A percentile compares a stretch with the other conserved stretches of the same genome.
Conservation (phyloP, 345 rosid genomes). For the Citrus inodora region DNA sequence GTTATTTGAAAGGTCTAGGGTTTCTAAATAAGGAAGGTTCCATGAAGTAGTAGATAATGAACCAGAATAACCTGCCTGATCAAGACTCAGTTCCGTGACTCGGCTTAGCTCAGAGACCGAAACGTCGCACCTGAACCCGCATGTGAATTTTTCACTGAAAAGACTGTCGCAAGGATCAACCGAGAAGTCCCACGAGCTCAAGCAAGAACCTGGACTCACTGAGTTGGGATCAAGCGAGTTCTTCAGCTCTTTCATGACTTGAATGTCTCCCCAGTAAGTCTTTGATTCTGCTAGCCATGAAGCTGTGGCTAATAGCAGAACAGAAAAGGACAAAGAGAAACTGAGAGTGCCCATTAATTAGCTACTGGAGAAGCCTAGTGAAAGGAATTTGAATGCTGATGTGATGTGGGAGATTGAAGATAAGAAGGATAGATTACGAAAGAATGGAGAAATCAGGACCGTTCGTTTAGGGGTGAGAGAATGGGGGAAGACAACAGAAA, state of each 20-base stretch:
- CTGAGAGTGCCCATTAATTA: constrained; percentile 23
- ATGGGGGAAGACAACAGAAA: background rate
- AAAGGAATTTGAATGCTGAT: background rate
- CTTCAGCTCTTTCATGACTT: constrained; percentile 51
- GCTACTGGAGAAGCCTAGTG: background rate
- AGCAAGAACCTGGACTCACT: constrained; percentile 65
- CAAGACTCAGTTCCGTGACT: constrained; percentile 72
- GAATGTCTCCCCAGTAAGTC: constrained; percentile 56
- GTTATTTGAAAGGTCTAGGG: constrained; percentile 67
- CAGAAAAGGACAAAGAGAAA: constrained; percentile 23
- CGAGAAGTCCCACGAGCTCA: constrained; percentile 81
- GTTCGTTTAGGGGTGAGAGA: constrained; percentile 14
- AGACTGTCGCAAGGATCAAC: constrained; percentile 77
- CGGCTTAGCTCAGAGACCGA: constrained; percentile 43
- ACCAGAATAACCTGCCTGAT: constrained; percentile 78
- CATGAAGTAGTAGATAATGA: constrained; percentile 48
- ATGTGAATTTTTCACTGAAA: constrained; percentile 69
- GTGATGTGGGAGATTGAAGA: background rate
- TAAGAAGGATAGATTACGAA: background rate
- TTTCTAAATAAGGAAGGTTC: constrained; percentile 54
- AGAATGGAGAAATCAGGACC: constrained; percentile 18
- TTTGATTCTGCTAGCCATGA: constrained; percentile 32
- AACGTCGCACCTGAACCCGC: constrained; percentile 85
- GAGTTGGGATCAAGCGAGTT: constrained; percentile 44
- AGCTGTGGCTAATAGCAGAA: constrained; percentile 17